Evolutionary conservation across 2,329 filamentous ascomycete species (phyloP).

Genomic region (Coniosporium tulheliwenetii): DNA sequence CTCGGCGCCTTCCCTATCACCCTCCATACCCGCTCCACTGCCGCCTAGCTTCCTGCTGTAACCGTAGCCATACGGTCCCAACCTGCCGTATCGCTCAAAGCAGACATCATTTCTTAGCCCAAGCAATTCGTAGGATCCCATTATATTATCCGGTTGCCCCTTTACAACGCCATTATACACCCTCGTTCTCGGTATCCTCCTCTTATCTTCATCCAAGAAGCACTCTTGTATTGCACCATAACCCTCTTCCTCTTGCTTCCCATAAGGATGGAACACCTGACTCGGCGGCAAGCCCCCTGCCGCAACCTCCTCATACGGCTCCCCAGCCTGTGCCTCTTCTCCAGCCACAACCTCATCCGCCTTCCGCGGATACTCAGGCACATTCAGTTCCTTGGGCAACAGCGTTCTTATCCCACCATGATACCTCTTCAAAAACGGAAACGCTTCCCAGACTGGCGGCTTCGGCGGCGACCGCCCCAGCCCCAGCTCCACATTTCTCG

Average conservation of each 20-base stretch:
- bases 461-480: constrained; percentile 44
- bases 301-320: constrained; percentile 20
- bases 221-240: constrained; percentile 55
- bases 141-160: constrained; percentile 70
- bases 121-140: constrained; percentile 76
- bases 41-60: constrained; percentile 69
- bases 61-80: constrained; percentile 80
- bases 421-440: constrained; percentile 73
- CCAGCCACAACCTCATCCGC: constrained; percentile 35
- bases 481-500: constrained; percentile 41
- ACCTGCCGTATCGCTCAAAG: constrained; percentile 79
- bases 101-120: constrained; percentile 73
- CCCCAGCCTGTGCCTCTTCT: too few relatives aligned
- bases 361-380: constrained; percentile 63
- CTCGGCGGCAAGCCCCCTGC: constrained; percentile 15
- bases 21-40: constrained; percentile 69
- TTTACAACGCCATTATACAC: constrained; percentile 64
- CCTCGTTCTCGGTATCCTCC: constrained; percentile 53
- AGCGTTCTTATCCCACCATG: constrained; percentile 74
- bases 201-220: constrained; percentile 56
- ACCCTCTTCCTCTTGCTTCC: constrained; percentile 25
- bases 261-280: constrained; percentile 51
- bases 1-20: constrained; percentile 67
- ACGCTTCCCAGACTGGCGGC: constrained; percentile 70
- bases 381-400: constrained; percentile 47